Evolutionary conservation across 495 filamentous ascomycete species (phyloP).

Genomic region (Penicillium fimorum): DNA sequence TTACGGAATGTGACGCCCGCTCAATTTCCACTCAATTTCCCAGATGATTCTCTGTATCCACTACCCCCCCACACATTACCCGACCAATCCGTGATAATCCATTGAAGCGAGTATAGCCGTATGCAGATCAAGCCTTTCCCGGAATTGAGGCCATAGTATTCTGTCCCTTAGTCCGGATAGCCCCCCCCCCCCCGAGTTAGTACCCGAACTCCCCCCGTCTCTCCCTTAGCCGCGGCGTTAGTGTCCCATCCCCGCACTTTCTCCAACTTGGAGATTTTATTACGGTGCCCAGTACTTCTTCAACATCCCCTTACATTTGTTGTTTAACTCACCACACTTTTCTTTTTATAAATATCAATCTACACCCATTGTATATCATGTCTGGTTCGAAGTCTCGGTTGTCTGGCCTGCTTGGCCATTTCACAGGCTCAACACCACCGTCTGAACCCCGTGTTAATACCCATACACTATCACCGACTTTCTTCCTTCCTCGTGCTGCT

Average conservation of each 20-base stretch:
- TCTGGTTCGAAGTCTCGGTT: constrained; percentile 57
- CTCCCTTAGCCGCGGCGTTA: neutral
- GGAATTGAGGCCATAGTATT: constrained; percentile 1
- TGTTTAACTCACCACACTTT: neutral
- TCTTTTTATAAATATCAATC: neutral
- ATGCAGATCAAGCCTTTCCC: neutral
- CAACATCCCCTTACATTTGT: neutral
- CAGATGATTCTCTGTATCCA: neutral
- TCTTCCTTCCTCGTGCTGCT: constrained; percentile 85
- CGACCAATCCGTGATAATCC: neutral
- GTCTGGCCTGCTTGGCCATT: constrained; percentile 63
- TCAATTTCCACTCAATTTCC: neutral
- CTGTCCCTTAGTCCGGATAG: constrained; percentile 2
- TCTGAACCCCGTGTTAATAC: constrained; percentile 60
- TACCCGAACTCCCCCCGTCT: constrained; percentile 9
- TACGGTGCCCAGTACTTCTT: too few relatives aligned
- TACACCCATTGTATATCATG: constrained; percentile 38
- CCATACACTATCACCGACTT: constrained; percentile 83
- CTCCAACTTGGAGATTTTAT: constrained; percentile 12
- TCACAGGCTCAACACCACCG: constrained; percentile 34
- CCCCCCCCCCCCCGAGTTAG: neutral
- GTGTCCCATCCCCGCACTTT: constrained; percentile 30
- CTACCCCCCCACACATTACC: neutral
- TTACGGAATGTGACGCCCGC: too few relatives aligned
- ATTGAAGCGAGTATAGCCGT: neutral